A percentile compares a stretch with the other conserved stretches of the same genome.
Evolutionary conservation across 306 rosid species (phyloP).

Genomic region (Dryas drummondii): DNA sequence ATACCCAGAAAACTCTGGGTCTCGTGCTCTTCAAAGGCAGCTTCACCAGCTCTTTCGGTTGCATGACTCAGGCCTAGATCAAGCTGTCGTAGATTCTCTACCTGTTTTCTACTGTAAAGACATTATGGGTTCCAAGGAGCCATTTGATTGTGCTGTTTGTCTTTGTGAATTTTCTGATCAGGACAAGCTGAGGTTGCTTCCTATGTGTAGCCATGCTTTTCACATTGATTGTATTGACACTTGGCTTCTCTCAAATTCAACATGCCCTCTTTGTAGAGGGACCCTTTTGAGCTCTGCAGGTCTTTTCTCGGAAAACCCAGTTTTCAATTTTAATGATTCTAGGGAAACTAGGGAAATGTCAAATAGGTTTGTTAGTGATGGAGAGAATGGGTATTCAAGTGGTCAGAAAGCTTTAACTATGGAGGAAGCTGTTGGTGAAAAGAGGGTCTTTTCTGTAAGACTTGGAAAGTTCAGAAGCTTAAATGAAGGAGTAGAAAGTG

Average conservation of each 20-base stretch:
- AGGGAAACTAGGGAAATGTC: constrained; percentile 36
- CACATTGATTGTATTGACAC: constrained; percentile 78
- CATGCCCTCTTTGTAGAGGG: constrained; percentile 89
- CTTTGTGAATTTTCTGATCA: constrained; percentile 58
- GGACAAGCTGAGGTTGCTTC: constrained; percentile 75
- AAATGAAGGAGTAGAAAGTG: constrained; percentile 24
- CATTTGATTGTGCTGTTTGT: constrained; percentile 88
- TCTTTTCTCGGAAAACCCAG: constrained; percentile 36
- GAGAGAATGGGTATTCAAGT: constrained; percentile 30
- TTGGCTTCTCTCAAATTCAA: constrained; percentile 84
- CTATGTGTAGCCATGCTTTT: constrained; percentile 80
- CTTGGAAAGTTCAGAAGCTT: constrained; percentile 72
- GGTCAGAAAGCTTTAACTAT: constrained; percentile 18
- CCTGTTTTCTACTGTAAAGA: constrained; percentile 71
- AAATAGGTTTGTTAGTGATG: constrained; percentile 31
- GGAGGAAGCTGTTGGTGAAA: constrained; percentile 40
- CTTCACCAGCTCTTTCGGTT: constrained; percentile 78
- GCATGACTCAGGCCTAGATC: constrained; percentile 83
- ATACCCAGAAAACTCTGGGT: constrained; percentile 42
- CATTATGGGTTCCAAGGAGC: constrained; percentile 59
- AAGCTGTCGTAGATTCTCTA: constrained; percentile 58
- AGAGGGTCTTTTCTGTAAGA: constrained; percentile 71
- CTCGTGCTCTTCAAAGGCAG: constrained; percentile 67
- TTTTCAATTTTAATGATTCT: constrained; percentile 27
- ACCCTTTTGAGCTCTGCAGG: constrained; percentile 32